These are phyloP conservation scores for Helminthosporium solani DNA, from an alignment of 2,329 filamentous ascomycete species.

Conservation along the genomic window DNA sequence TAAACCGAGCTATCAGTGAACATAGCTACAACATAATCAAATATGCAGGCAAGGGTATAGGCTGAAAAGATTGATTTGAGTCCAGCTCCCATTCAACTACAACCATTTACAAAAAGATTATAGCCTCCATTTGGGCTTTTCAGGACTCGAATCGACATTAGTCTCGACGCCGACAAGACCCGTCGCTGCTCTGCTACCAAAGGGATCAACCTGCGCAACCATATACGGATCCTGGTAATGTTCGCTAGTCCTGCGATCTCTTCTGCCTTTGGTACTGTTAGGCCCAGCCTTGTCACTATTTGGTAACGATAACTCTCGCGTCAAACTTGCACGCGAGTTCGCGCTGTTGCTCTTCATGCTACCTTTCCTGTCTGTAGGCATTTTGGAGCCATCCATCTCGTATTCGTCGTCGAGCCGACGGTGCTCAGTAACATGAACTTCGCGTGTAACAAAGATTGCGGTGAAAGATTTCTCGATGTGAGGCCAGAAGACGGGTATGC, in stretches of 20 bases:
- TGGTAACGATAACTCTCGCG: constrained; percentile 11
- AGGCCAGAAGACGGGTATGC: constrained; percentile 42
- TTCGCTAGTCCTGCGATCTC: constrained; percentile 3
- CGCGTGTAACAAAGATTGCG: constrained; percentile 37
- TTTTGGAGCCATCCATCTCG: constrained; percentile 25
- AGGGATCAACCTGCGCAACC: constrained; percentile 26
- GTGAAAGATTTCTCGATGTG: constrained; percentile 26
- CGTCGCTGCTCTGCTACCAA: constrained; percentile 13
- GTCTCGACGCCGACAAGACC: constrained; percentile 16
- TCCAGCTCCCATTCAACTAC: no score
- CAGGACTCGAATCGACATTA: constrained; percentile 19
- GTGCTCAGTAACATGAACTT: constrained; percentile 36
- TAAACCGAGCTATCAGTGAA: no score
- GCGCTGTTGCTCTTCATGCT: constrained; percentile 29
- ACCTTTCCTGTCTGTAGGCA: constrained; percentile 3
- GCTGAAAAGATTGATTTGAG: no score
- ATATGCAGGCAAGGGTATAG: no score
- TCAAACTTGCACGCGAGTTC: constrained; percentile 24
- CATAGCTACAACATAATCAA: no score
- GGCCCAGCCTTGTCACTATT: no score
- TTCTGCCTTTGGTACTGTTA: constrained; percentile 5
- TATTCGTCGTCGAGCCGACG: constrained; percentile 22
- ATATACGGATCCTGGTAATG: constrained; percentile 26
- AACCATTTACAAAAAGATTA: background rate
- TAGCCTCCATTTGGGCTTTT: constrained; percentile 4